A percentile compares a stretch with the other conserved stretches of the same genome.
These are phyloP conservation scores for Termitomyces sp. DNA, from an alignment of 1,284 basidiomycete genomes.

Conservation along the genomic window DNA sequence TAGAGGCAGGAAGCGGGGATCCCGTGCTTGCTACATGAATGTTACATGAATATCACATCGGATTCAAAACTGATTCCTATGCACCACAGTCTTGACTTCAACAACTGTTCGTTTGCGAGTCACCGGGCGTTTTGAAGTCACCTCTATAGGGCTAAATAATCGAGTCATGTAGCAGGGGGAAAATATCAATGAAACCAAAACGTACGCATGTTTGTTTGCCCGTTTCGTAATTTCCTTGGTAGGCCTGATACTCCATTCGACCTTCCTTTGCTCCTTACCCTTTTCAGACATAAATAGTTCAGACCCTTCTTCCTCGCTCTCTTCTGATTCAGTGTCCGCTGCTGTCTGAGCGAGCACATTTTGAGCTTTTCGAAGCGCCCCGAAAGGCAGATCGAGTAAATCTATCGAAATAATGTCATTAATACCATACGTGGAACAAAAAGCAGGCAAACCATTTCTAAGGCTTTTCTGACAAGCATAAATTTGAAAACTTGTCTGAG, in stretches of 20 bases:
- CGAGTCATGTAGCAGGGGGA: neutral
- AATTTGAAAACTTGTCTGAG: neutral
- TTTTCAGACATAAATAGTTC: slow-evolving; percentile 13
- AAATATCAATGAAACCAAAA: slow-evolving; percentile 14
- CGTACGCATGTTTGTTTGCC: slow-evolving; percentile 86
- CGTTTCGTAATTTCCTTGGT: slow-evolving; percentile 55
- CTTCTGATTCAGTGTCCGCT: slow-evolving; percentile 28
- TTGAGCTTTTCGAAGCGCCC: slow-evolving; percentile 64
- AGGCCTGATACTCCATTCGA: slow-evolving; percentile 34
- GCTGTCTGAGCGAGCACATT: slow-evolving; percentile 41
- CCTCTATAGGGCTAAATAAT: slow-evolving; percentile 65
- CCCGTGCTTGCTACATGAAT: slow-evolving; percentile 61
- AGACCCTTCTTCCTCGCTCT: slow-evolving; percentile 23
- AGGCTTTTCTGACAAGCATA: slow-evolving; percentile 29
- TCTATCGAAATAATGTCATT: slow-evolving; percentile 28
- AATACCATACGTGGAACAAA: slow-evolving; percentile 13
- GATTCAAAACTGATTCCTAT: slow-evolving; percentile 21
- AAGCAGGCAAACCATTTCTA: slow-evolving; percentile 24
- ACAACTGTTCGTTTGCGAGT: slow-evolving; percentile 74
- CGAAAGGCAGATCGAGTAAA: slow-evolving; percentile 56
- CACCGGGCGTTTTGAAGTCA: slow-evolving; percentile 85
- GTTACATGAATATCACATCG: neutral
- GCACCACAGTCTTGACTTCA: slow-evolving; percentile 62
- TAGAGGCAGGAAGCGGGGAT: slow-evolving; percentile 84
- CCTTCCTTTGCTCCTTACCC: slow-evolving; percentile 28